Conservation (phyloP, 805 yeast species). For the Cyberlindnera suaveolens region DNA sequence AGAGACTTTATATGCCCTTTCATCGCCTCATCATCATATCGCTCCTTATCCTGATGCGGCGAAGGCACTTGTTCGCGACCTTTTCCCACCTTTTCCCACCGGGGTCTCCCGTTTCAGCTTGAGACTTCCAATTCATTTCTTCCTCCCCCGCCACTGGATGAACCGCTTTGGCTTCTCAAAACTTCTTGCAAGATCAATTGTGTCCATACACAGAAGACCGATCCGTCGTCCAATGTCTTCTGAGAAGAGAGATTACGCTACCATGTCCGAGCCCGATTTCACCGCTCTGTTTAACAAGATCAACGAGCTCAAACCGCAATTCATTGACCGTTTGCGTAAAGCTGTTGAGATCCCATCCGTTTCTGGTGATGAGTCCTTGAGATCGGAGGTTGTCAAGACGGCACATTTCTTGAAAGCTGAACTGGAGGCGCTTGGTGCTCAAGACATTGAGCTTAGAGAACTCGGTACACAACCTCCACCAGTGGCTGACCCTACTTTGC, state of each 20-base stretch:
- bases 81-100: not conserved
- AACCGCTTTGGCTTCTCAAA: not conserved
- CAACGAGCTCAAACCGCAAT: slow-evolving; percentile 68
- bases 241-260: slow-evolving; percentile 3
- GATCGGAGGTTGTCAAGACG: slow-evolving; percentile 88
- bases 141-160: not conserved
- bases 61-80: too few species aligned
- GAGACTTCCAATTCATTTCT: too few species aligned
- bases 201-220: slow-evolving; percentile 1
- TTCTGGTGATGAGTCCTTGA: slow-evolving; percentile 80
- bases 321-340: slow-evolving; percentile 61
- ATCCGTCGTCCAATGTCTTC: not conserved
- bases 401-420: slow-evolving; percentile 74
- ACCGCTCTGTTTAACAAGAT: slow-evolving; percentile 30
- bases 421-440: slow-evolving; percentile 66
- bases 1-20: too few species aligned
- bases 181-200: not conserved
- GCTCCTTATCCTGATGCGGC: too few species aligned
- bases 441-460: slow-evolving; percentile 74
- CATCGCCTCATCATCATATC: too few species aligned
- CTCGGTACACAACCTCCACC: slow-evolving; percentile 93
- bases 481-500: slow-evolving; percentile 55
- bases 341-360: slow-evolving; percentile 97
- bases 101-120: not conserved
- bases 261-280: slow-evolving; percentile 16